Evolutionary conservation across 371 early-diverging fungal species (phyloP), one percentile per base, ranked within the genome.

Genomic region (Mortierella sp.): DNA sequence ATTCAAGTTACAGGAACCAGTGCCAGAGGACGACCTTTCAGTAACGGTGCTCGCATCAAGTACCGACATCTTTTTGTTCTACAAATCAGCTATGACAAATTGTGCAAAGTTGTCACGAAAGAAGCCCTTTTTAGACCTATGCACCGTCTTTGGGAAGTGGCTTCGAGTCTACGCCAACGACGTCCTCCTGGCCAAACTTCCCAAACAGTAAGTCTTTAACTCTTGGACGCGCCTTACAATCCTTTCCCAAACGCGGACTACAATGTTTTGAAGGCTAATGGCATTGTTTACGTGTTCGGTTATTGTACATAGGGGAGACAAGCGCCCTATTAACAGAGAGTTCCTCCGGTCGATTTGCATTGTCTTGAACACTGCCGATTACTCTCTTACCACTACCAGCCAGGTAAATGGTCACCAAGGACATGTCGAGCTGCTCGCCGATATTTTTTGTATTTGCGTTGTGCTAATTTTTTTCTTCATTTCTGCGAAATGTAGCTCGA

Each of bases 281-380:
- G 1, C 4, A n/a, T 27, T 5, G 16, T 41, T 55, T 49, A 44
- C 21, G 24, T 14, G 21, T 18, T 75, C 4, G 21, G 4, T 21
- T 60, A 18, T 38, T 56, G 29, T 43, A 55, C 46, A 72, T 79
- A 94, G 94, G 75, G 94, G 94, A 44, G 95, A 96, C 41, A 94
- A 91, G 70, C 89, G 89, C 68, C 73, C 91, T 7, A 77, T 94
- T 24, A 89, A 91, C 4, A 85, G 89, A 3, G 93, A 94, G 10
- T 92, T 94, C 54, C 81, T 96, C 48, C 83, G 92, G n/a, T 90
- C 92, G 38, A 92, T 92, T 1, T 96, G 96, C 79, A 80, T 95
- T 21, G 90, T 97, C 10, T 85, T 98, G 70, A 98, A 97, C 75
- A 99, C 99, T 0, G 96, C 97, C 0, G 99, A 99, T 83, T 99